Evolutionary conservation across 2,329 filamentous ascomycete species (phyloP).

Genomic region (Bipolaris zeicola): DNA sequence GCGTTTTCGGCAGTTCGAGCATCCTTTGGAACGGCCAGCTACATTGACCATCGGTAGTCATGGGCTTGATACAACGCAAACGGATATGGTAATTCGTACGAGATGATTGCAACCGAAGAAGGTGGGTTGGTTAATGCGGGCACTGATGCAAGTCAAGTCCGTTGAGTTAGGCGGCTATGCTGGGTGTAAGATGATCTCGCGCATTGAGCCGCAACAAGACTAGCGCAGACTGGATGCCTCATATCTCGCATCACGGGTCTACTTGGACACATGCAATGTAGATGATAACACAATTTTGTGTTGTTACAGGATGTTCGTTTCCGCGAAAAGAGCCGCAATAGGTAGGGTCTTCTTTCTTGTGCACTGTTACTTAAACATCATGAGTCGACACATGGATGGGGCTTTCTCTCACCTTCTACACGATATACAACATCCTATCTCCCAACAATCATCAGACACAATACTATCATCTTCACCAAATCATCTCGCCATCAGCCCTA

Average conservation of each 20-base stretch:
- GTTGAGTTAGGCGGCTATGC: conserved; percentile 19
- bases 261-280: not conserved
- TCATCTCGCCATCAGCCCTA: not conserved
- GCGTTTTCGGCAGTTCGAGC: conserved; percentile 37
- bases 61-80: not conserved
- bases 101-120: conserved; percentile 2
- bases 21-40: conserved; percentile 41
- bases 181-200: conserved; percentile 33
- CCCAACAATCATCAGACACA: not conserved
- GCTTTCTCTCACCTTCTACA: not conserved
- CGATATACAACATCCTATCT: not conserved
- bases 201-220: conserved; percentile 9
- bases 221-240: not conserved
- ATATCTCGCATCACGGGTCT: not conserved
- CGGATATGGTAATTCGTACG: conserved; percentile 5
- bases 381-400: not conserved
- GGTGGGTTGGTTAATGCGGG: not conserved
- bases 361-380: not conserved
- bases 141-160: not conserved
- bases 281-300: not conserved
- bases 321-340: conserved; percentile 14
- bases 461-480: not conserved
- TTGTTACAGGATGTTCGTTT: not conserved
- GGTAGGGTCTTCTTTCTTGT: not conserved
- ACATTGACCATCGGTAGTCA: conserved; percentile 41